Conservation (phyloP, 768 basidiomycete genomes). For the Lanmaoa rubissima region DNA sequence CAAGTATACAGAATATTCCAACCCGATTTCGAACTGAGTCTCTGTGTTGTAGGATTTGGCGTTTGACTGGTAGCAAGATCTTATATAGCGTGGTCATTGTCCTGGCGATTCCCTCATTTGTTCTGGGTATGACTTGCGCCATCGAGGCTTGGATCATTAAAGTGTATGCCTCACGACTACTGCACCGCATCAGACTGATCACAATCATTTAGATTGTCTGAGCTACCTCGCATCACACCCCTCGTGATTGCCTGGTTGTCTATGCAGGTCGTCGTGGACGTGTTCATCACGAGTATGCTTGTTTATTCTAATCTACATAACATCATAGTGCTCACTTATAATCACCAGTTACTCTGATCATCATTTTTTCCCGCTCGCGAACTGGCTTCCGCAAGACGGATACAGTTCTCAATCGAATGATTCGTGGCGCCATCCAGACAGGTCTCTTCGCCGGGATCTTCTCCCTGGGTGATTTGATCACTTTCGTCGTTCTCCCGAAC, state of each 20-base stretch:
- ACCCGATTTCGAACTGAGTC: no score
- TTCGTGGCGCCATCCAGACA: not conserved
- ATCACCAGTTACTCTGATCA: not conserved
- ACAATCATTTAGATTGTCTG: not conserved
- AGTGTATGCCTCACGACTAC: not conserved
- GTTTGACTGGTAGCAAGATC: not conserved
- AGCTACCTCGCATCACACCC: not conserved
- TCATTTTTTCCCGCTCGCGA: not conserved
- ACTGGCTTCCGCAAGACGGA: not conserved
- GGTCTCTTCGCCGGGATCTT: not conserved
- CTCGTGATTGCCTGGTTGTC: not conserved
- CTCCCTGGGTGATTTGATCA: not conserved
- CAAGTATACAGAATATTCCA: conserved; percentile 13
- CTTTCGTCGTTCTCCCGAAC: not conserved
- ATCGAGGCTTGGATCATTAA: not conserved
- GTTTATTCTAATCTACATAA: not conserved
- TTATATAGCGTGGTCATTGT: not conserved
- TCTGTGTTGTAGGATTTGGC: not conserved
- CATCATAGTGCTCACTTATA: not conserved
- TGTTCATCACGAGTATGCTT: not conserved
- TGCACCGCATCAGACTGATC: not conserved
- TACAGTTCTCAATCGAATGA: not conserved
- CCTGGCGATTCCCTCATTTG: not conserved
- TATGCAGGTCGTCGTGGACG: not conserved
- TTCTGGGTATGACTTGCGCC: not conserved